Base-by-base conservation (phyloP, 2,329 filamentous ascomycete species). In the Colletotrichum horii region DNA sequence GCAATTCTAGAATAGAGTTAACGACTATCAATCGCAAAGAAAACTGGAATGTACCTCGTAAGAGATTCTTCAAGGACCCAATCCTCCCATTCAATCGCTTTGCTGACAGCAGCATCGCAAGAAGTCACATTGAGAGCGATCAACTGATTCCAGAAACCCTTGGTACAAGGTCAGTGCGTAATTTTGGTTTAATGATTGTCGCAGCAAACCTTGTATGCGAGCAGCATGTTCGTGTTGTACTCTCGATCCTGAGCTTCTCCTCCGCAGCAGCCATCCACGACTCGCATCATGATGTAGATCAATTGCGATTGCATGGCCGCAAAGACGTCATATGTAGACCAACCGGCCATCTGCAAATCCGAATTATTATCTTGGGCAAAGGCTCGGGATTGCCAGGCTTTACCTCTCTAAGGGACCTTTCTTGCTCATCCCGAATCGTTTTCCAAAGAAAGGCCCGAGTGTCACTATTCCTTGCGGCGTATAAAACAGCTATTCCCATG, bases 251-350 rank as follows among this genome's bases (percentile, higher is more conserved):
- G 60, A 12, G 19, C 7, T 6, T 34, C 16, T 14, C 28, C 14
- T 8, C n/a, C 36, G 11, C 60, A 67, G 8, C 60, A 67, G 19
- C 71, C 62, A 32, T 71, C 71, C 12, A 76, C 66, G 11, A 75
- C 26, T 11, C 75, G 66, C 75, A 76, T 76, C 11, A 68, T 76
- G 48, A 76, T 68, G 34, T 76, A 76, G 5, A 76, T 75, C 11
- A 76, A 4, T 15, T 75, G 36, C 34, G 71, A 72, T 38, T 76
- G 75, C 36, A 71, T 24, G 8, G 75, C 66, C 9, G 75, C 71
- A 55, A 76, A 67, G 4, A 76, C 22, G 1, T 75, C 61, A n/a
- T 52, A 9, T 12, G n/a, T 58, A 6, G 43, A 48, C 15, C 32
- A 74, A 4, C 12, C 60, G 6, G 7, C 6, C 70, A 64, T 74